Base-by-base conservation (phyloP, 805 yeast genomes). In the Yueomyces sinensis region DNA sequence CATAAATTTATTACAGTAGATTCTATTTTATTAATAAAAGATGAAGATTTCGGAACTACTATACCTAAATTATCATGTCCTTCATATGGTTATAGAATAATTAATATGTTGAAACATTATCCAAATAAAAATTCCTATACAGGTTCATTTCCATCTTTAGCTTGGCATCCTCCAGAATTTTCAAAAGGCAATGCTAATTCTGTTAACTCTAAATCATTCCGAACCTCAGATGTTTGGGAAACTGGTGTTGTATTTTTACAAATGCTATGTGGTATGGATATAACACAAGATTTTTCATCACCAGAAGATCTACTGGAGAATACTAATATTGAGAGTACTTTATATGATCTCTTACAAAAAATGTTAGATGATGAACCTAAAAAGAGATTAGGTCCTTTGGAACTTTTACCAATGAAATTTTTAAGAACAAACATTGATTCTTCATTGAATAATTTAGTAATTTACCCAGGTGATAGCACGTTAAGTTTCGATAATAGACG, bases 221-320 rank as follows among this genome's bases (percentile, higher is more conserved):
- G 86, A 27, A 82, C 84, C 53, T 76, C 95, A 0, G 98, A 91
- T 60, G 79, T 91, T 9, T 91, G 97, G 97, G 82, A 82, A 49
- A 58, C 86, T 28, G 98, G 96, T 6, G 82, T 82, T 0, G 54
- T 81, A 5, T 77, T 89, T 43, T 65, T 76, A 14, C 74, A 80
- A 41, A 61, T 77, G 52, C 63, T 82, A 4, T 62, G 68, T 30
- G 89, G 94, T 0, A 58, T 64, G 3, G 75, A 72, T 32, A 61
- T 68, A 1, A 58, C 72, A 1, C 65, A 71, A 9, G 71, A 68
- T 17, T 79, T 63, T 45, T 59, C 67, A 4, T 70, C 74, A 1
- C 84, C 89, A 0, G 62, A 63, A 27, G 82, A 75, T n/a, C 79
- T 80, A 44, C 58, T 86, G 7, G 58, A 58, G 1, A 46, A 59